Base-by-base conservation (phyloP, 495 filamentous ascomycete species). In the Penicillium antarcticum region DNA sequence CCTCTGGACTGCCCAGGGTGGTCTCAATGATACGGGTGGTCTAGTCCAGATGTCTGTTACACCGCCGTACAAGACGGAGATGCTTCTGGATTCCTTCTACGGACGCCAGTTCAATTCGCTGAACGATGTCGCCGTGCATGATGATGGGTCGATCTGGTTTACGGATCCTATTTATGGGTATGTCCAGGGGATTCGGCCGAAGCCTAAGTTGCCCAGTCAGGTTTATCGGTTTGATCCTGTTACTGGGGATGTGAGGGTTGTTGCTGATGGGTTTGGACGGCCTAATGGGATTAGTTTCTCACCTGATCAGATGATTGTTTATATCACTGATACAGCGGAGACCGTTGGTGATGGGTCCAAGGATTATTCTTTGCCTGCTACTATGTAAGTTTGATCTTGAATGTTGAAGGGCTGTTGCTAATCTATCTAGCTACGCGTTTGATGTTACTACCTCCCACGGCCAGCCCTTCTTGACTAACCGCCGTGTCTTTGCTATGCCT, bases 401-500 rank as follows among this genome's bases (percentile, higher is more conserved):
- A n/a, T 16, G 14, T 36, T n/a, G 12, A 16, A 11, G 4, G 36
- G 5, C 5, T 21, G 36, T 4, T 33, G 29, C 45, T 52, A 31
- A 57, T 24, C 3, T 23, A 6, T 24, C 4, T 29, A 67, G 61
- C 37, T 68, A 68, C 33, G 62, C 65, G 4, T 63, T 63, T 18
- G 51, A 74, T 47, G 24, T 67, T 32, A 39, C 49, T 1, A 57
- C 38, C 16, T 42, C 40, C 21, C 41, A 64, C 14, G 54, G 54
- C 9, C 53, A 68, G 13, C 68, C 68, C 0, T 77, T 80, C 51
- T 60, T 83, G 24, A 62, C 55, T 0, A 81, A 81, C 47, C 70
- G 70, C 26, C 74, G 82, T 29, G 66, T 83, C 0, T 87, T 88
- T 54, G 82, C 85, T 2, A 83, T 80, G 56, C 70, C 76, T 6